Evolutionary conservation across 1,139 yeast species (phyloP).

Genomic region (Spathaspora sp.): DNA sequence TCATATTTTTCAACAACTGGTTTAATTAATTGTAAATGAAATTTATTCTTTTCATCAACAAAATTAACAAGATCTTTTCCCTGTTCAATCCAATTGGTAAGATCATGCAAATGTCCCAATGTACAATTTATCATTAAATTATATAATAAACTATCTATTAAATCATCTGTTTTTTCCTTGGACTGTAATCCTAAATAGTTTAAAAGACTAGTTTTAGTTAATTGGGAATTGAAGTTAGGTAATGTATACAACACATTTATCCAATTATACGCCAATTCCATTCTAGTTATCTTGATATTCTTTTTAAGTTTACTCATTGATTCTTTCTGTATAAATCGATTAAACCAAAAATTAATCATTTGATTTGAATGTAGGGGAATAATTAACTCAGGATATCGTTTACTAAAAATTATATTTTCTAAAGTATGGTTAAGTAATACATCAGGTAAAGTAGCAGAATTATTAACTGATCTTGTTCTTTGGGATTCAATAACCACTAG

Average conservation of each 20-base stretch:
- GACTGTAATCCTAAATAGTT: conserved; percentile 11
- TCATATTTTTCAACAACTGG: conserved; percentile 12
- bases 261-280: conserved; percentile 20
- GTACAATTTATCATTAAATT: conserved; percentile 28
- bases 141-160: conserved; percentile 39
- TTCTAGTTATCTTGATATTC: conserved; percentile 14
- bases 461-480: conserved; percentile 36
- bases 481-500: conserved; percentile 38
- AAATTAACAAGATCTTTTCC: conserved; percentile 13
- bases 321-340: conserved; percentile 29
- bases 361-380: conserved; percentile 36
- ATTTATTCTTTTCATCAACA: conserved; percentile 11
- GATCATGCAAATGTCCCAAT: conserved; percentile 17
- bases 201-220: conserved; percentile 10
- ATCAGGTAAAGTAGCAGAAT: conserved; percentile 37
- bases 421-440: conserved; percentile 36
- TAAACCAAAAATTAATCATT: conserved; percentile 41
- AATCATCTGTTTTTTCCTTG: conserved; percentile 36
- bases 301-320: conserved; percentile 17
- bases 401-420: conserved; percentile 30
- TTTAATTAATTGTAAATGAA: conserved; percentile 15
- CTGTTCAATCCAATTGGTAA: conserved; percentile 4
- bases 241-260: conserved; percentile 9
- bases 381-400: conserved; percentile 14
- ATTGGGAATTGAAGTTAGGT: conserved; percentile 9